Conservation (phyloP, 257 asterid genomes). For the Capsicum rhomboideum region DNA sequence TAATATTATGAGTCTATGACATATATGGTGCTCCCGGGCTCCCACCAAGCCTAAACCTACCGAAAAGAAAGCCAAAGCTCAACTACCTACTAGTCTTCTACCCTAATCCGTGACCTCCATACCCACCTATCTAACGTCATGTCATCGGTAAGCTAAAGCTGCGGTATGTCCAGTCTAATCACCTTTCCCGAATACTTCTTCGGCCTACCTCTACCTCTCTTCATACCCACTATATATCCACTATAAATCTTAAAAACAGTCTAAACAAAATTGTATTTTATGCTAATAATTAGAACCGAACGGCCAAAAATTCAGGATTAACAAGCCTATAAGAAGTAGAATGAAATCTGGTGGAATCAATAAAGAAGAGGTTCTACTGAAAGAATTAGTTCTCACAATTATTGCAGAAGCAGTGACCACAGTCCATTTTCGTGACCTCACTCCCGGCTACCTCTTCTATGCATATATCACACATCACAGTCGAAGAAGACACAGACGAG, state of each 20-base stretch:
- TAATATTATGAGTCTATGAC: no score
- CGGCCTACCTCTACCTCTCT: no score
- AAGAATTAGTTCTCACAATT: slow-evolving; percentile 47
- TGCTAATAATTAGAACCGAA: background rate
- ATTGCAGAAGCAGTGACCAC: slow-evolving; percentile 95
- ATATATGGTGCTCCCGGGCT: no score
- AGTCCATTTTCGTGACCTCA: slow-evolving; percentile 70
- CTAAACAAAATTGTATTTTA: background rate
- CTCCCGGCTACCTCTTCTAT: slow-evolving; percentile 61
- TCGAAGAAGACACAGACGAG: slow-evolving; percentile 28
- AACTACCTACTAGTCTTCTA: no score
- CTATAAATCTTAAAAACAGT: background rate
- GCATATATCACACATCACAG: slow-evolving; percentile 57
- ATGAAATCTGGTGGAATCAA: background rate
- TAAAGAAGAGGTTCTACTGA: background rate
- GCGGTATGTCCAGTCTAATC: no score
- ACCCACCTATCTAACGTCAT: no score
- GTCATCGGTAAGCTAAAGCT: no score
- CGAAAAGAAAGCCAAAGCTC: no score
- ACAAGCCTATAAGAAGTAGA: background rate
- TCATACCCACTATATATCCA: no score
- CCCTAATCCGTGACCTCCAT: no score
- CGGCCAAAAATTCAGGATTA: background rate
- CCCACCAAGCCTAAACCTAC: no score
- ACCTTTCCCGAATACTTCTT: no score